These are phyloP conservation scores for Ogataea degrootiae DNA, from an alignment of 805 yeast species.

Conservation along the genomic window DNA sequence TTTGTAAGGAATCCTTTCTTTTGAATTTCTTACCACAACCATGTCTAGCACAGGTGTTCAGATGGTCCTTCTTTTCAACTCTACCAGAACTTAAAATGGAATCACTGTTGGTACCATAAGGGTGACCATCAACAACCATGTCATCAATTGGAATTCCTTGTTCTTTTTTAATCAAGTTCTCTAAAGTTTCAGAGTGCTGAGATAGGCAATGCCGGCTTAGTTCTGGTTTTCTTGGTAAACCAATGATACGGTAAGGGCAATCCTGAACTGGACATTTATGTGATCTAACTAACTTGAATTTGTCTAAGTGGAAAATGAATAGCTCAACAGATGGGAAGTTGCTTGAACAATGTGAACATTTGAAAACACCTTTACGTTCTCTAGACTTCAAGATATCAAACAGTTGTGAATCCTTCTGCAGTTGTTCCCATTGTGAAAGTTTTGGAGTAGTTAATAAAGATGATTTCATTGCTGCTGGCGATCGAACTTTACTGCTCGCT, in stretches of 20 bases:
- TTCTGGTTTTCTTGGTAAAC: constrained; percentile 45
- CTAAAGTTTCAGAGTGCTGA: constrained; percentile 33
- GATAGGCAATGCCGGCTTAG: constrained; percentile 46
- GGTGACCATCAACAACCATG: not conserved
- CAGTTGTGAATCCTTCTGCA: constrained; percentile 25
- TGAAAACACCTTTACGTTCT: constrained; percentile 33
- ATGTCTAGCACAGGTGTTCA: constrained; percentile 16
- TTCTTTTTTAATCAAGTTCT: constrained; percentile 5
- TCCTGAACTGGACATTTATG: constrained; percentile 41
- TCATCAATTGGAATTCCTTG: constrained; percentile 3
- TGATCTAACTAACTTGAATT: constrained; percentile 32
- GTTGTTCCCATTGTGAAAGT: constrained; percentile 23
- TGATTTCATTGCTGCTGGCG: too few relatives aligned
- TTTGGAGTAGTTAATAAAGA: too few relatives aligned
- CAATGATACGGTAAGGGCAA: constrained; percentile 47
- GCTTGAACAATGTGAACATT: constrained; percentile 43
- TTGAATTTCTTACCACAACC: constrained; percentile 45
- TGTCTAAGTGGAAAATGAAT: constrained; percentile 37
- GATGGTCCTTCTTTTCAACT: constrained; percentile 4
- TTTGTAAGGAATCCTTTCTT: constrained; percentile 47
- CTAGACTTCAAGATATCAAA: constrained; percentile 13
- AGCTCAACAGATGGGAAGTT: constrained; percentile 32
- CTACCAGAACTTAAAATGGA: not conserved
- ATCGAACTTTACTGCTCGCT: too few relatives aligned
- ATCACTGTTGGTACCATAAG: not conserved